Percentiles rank a stretch among this genome's conserved stretches.
These are phyloP conservation scores for Drechmeria coniospora DNA, from an alignment of 2,329 filamentous ascomycete species.

Conservation along the genomic window DNA sequence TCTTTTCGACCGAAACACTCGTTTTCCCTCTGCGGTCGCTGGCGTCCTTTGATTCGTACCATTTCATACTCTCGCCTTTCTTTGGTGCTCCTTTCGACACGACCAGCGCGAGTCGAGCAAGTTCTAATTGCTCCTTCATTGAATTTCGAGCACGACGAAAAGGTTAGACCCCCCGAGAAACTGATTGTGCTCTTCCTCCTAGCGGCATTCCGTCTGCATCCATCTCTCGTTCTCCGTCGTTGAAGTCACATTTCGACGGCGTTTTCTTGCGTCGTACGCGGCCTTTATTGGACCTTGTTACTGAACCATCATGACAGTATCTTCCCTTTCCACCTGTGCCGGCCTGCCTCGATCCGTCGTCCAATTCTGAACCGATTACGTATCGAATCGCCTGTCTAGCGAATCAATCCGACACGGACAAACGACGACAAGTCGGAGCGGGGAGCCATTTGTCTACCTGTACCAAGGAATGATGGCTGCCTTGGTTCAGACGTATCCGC, in stretches of 20 bases:
- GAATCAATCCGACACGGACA: neutral
- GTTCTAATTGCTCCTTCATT: neutral
- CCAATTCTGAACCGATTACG: too few species aligned
- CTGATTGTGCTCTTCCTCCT: neutral
- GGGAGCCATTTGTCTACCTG: neutral
- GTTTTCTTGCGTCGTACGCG: too few species aligned
- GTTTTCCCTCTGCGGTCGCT: conserved; percentile 33
- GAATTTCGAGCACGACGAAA: neutral
- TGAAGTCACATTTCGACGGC: too few species aligned
- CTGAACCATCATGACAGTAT: neutral
- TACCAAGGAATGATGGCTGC: conserved; percentile 53
- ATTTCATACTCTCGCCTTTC: conserved; percentile 20
- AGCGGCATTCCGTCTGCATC: neutral
- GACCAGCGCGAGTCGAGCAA: too few species aligned
- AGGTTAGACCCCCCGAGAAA: conserved; percentile 1
- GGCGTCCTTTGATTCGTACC: conserved; percentile 39
- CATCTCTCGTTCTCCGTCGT: neutral
- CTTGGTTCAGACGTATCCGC: conserved; percentile 66
- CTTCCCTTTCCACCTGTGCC: neutral
- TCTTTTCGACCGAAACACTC: conserved; percentile 22
- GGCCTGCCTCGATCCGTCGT: neutral
- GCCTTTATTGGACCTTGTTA: neutral
- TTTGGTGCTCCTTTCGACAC: too few species aligned
- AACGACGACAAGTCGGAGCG: neutral
- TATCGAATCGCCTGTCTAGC: neutral